Base-by-base conservation (phyloP, 2,329 filamentous ascomycete species). In the Trematosphaeria pertusa region DNA sequence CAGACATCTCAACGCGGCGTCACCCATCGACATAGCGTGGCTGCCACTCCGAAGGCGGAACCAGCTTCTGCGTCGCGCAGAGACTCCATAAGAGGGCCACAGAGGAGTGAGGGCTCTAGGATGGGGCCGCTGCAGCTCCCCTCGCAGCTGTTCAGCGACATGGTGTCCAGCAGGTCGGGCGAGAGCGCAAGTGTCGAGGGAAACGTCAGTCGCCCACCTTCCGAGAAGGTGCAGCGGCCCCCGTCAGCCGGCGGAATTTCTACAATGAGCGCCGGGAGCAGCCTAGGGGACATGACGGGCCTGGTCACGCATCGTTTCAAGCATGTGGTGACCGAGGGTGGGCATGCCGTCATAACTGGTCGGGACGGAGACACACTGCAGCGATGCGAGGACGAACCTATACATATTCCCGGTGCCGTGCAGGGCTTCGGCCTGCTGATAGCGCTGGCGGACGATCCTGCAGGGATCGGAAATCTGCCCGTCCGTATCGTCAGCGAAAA, bases 341-440 rank as follows among this genome's bases (percentile, higher is more conserved):
- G 91, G 0, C 90, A 96, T 72, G 85, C 87, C 19, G 82, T 96
- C 21, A 89, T 96, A 43, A 94, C 89, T 1, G 91, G 91, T 5
- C 81, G 87, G 44, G 85, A 90, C 42, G 87, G 85, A 2, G 81
- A 84, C 2, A 83, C 80, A 1, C 74, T 94, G 34, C 88, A 95
- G 65, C 82, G 85, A 41, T 96, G 91, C 64, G 91, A 96, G 69
- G 91, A 96, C 62, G 91, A 96, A 62, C 91, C 91, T 0, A 96
- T 96, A 19, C 90, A 93, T 56, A 87, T 91, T 1, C 91, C 91
- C 1, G 91, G 91, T 24, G 88, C 89, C 1, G 75, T 92, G 0
- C 91, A 96, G 67, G 80, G 83, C 1, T 96, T 96, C 58, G 91
- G 91, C 1, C 78, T 89, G 3, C 75, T 96, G 18, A 62, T 96